phyloP scores from a whole-genome alignment of 2,329 filamentous ascomycete species.

The Coleophoma cylindrospora region DNA sequence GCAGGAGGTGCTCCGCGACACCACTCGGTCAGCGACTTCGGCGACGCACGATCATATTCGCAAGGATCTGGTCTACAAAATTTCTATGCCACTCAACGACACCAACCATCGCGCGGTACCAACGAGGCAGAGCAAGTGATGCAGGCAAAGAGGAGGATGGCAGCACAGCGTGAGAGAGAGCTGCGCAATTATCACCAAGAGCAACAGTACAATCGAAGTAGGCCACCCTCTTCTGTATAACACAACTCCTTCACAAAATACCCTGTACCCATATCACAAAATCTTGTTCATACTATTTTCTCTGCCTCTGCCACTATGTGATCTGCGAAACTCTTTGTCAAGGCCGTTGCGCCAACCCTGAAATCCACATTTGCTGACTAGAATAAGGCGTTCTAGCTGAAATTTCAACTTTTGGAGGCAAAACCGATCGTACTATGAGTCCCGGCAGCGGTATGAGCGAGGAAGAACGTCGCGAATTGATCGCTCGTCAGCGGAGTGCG shows the following conservation, averaged over 20 bases:
- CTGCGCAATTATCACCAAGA: constrained; percentile 99
- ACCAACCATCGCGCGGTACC: constrained; percentile 76
- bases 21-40: constrained; percentile 77
- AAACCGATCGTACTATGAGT: constrained; percentile 82
- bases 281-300: constrained; percentile 30
- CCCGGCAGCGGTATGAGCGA: constrained; percentile 81
- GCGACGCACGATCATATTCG: constrained; percentile 67
- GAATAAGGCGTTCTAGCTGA: constrained; percentile 58
- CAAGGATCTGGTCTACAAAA: constrained; percentile 74
- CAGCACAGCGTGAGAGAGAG: constrained; percentile 97
- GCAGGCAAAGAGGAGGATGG: constrained; percentile 98
- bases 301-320: constrained; percentile 32
- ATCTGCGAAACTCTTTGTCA: constrained; percentile 15
- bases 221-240: constrained; percentile 73
- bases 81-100: constrained; percentile 91
- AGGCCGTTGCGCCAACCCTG: constrained; percentile 4
- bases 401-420: constrained; percentile 60
- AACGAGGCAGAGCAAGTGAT: constrained; percentile 97
- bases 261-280: constrained; percentile 25
- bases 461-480: constrained; percentile 91
- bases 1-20: constrained; percentile 63
- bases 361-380: constrained; percentile 28
- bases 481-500: constrained; percentile 91
- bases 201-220: constrained; percentile 99
- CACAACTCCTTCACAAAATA: constrained; percentile 29